phyloP scores from a whole-genome alignment of 2,329 filamentous ascomycete species.

The Pyrenophora tritici-repentis region DNA sequence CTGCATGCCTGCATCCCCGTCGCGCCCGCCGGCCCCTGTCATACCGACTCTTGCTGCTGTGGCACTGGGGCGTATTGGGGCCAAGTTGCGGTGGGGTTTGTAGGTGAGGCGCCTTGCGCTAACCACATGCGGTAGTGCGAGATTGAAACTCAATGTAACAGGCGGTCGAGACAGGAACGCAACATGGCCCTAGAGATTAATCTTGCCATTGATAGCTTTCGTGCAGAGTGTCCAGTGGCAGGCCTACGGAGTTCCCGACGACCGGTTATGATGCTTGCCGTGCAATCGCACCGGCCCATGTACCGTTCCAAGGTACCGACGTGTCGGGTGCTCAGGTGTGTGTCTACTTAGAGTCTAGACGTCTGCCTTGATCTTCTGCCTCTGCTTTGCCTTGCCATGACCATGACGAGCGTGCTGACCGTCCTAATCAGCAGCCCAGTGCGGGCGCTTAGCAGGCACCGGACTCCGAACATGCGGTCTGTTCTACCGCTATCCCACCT shows the following conservation, averaged over 20 bases:
- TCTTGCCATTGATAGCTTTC: slow-evolving; percentile 3
- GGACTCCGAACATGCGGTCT: slow-evolving; percentile 33
- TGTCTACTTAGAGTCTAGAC: no score
- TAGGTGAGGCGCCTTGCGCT: slow-evolving; percentile 15
- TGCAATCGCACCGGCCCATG: background rate
- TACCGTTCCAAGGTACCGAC: background rate
- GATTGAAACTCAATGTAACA: slow-evolving; percentile 23
- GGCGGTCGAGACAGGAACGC: slow-evolving; percentile 14
- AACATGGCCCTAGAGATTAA: slow-evolving; percentile 8
- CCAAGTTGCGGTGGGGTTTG: slow-evolving; percentile 26
- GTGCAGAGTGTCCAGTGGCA: slow-evolving; percentile 1
- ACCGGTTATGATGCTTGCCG: slow-evolving; percentile 10
- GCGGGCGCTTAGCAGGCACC: slow-evolving; percentile 33
- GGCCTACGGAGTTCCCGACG: slow-evolving; percentile 16
- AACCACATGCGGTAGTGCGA: slow-evolving; percentile 22
- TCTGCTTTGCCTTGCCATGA: slow-evolving; percentile 4
- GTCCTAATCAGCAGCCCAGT: slow-evolving; percentile 11
- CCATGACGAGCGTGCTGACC: slow-evolving; percentile 30
- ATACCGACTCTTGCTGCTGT: slow-evolving; percentile 25
- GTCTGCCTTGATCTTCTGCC: background rate
- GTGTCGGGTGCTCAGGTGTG: no score
- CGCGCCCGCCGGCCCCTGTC: slow-evolving; percentile 26
- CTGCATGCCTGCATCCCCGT: slow-evolving; percentile 14
- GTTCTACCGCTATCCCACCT: slow-evolving; percentile 10
- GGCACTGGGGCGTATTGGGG: slow-evolving; percentile 27